Conservation (phyloP, 805 yeast genomes). For the Wickerhamiella galacta region DNA sequence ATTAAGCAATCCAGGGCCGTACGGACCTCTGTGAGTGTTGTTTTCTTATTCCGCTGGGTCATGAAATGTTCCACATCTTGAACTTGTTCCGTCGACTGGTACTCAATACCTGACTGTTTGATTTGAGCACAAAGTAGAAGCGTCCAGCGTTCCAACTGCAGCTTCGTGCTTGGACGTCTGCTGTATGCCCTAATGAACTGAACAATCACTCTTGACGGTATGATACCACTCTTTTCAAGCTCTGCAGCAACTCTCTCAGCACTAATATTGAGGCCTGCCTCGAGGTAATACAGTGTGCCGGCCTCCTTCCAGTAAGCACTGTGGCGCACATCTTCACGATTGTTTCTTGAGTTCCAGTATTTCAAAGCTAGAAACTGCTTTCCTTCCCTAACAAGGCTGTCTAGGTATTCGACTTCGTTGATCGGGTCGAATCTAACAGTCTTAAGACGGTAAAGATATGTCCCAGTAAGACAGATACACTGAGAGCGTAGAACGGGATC, state of each 20-base stretch:
- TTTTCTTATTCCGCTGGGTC: neutral
- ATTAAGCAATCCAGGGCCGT: neutral
- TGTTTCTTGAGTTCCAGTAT: constrained; percentile 11
- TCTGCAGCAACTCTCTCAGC: constrained; percentile 10
- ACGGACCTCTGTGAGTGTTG: neutral
- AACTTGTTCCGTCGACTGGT: neutral
- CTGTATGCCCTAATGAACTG: constrained; percentile 5
- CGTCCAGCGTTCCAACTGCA: neutral
- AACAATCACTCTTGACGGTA: constrained; percentile 7
- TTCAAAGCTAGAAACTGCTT: constrained; percentile 10
- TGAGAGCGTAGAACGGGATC: constrained; percentile 2
- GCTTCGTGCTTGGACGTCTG: neutral
- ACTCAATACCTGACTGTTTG: neutral
- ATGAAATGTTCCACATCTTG: neutral
- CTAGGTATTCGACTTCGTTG: constrained; percentile 17
- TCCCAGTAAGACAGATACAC: constrained; percentile 8
- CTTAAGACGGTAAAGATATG: constrained; percentile 10
- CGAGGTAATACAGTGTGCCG: constrained; percentile 13
- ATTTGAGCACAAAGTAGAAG: neutral
- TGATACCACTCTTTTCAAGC: neutral
- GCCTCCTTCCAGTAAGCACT: constrained; percentile 13
- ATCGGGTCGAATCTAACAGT: constrained; percentile 15
- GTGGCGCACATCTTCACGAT: constrained; percentile 8
- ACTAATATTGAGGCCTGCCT: constrained; percentile 9
- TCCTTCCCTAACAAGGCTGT: constrained; percentile 9